Evolutionary conservation across 345 rosid genomes (phyloP), one percentile per base, ranked within the genome.

Genomic region (Eutrema heterophyllum): DNA sequence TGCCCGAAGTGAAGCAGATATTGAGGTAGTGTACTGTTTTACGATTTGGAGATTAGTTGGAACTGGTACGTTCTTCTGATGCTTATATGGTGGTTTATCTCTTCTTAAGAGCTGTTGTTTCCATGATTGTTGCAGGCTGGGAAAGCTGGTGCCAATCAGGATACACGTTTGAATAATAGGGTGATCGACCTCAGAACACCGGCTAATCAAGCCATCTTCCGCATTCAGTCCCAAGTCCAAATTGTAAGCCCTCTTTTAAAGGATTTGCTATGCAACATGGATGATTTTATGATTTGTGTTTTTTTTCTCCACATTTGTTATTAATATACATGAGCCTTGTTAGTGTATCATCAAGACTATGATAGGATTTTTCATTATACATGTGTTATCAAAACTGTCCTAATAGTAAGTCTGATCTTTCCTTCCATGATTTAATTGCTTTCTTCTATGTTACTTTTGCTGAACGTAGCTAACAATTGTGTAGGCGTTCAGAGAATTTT

Each of bases 191-290:
- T 89, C 4, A 81, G 99, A 39, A 92, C 93, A 49, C 86, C 89
- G 5, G 90, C 97, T 51, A 89, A 90, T 81, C 96, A 90, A 73
- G 97, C 84, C 41, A 87, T 92, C 63, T 92, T 92, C 72, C 85
- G 78, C 40, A 81, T 92, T 77, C 91, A 87, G 67, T 56, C 79
- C 70, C 83, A 88, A 73, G 52, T 46, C 13, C 66, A 60, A 48
- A 38, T 16, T 29, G 68, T 71, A 49, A 77, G 62, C 24, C 33
- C 2, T 54, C 56, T 15, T 45, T 24, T 6, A 9, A 35, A 40
- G 16, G 14, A 36, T 44, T 51, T 45, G 36, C 18, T 54, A 53
- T 53, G 50, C 38, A n/a, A 30, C 63, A 52, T 51, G 36, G 45
- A 33, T 16, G 63, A 13, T 12, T 15, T 29, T 29, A 29, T 67